Base-by-base conservation (phyloP, 768 basidiomycete species). In the Galerina marginata region DNA sequence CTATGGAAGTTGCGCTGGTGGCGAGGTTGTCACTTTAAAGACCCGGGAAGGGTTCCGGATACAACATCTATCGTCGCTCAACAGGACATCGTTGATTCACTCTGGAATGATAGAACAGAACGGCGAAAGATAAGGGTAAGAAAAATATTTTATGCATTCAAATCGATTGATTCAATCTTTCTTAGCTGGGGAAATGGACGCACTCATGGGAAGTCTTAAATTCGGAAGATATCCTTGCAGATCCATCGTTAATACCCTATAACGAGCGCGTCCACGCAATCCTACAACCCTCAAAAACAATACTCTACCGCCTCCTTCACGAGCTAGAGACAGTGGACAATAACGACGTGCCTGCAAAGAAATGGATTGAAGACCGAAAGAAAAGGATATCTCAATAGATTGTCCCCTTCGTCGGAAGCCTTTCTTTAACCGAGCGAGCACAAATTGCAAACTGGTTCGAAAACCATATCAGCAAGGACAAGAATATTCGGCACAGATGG, bases 371-470 rank as follows among this genome's bases (percentile, higher is more conserved):
- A 38, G 10, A 9, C 5, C 9, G 16, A 9, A 63, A 62, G 14
- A 62, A 63, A 37, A 39, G n/a, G n/a, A 54, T 25, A 23, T 56
- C 14, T 16, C 14, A 36, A 48, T 33, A 16, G 14, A 38, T 64
- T 0, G 54, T 71, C 26, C 65, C 69, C 3, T 63, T 40, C 55
- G 58, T 57, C 4, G 65, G 65, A 33, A 37, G 37, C 10, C 49
- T 72, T 0, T 64, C 63, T 1, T 16, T 69, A 14, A 43, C 50
- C 9, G 66, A 72, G 40, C 64, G 59, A 0, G 72, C 70, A 16
- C 54, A 65, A 48, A 55, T 71, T 10, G 50, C 62, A 0, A 71
- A 72, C 42, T 72, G 72, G 72, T 67, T 71, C 49, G 68, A 73
- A 7, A 25, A 4, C 6, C 52, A 69, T 29, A 59, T 70, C 6